These are phyloP conservation scores for Mycena crocata DNA, from an alignment of 768 basidiomycete genomes.

Conservation along the genomic window DNA sequence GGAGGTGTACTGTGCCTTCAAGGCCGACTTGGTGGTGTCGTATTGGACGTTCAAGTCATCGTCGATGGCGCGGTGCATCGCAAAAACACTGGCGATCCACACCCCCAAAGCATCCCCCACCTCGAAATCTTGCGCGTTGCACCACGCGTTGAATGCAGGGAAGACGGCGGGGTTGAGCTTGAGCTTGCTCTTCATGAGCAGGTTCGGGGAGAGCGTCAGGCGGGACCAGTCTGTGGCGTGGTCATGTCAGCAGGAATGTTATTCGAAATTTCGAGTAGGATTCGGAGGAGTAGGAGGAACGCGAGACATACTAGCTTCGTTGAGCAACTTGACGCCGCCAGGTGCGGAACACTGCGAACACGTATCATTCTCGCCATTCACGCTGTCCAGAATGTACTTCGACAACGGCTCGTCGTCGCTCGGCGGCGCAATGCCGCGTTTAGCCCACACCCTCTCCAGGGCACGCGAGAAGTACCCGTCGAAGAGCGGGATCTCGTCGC, in stretches of 20 bases:
- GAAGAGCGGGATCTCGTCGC: constrained; percentile 8
- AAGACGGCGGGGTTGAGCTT: not conserved
- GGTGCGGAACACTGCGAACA: no score
- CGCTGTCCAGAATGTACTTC: constrained; percentile 15
- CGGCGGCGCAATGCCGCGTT: constrained; percentile 3
- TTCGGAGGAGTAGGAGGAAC: not conserved
- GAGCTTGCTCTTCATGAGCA: not conserved
- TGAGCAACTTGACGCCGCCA: not conserved
- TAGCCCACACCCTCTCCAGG: constrained; percentile 7
- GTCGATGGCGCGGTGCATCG: not conserved
- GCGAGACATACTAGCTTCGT: not conserved
- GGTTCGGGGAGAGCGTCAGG: not conserved
- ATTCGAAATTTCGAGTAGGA: not conserved
- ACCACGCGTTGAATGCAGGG: not conserved
- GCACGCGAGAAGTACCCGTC: constrained; percentile 8
- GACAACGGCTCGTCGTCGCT: constrained; percentile 20
- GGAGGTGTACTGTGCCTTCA: no score
- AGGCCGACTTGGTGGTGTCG: no score
- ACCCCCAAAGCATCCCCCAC: not conserved
- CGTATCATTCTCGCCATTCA: constrained; percentile 8
- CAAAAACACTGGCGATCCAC: not conserved
- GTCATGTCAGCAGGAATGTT: not conserved
- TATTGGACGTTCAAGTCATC: no score
- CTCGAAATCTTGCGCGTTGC: not conserved
- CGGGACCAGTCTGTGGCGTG: constrained; percentile 15